These are phyloP conservation scores for Ophiostoma himal-ulmi DNA, from an alignment of 2,329 filamentous ascomycete species.

Conservation along the genomic window DNA sequence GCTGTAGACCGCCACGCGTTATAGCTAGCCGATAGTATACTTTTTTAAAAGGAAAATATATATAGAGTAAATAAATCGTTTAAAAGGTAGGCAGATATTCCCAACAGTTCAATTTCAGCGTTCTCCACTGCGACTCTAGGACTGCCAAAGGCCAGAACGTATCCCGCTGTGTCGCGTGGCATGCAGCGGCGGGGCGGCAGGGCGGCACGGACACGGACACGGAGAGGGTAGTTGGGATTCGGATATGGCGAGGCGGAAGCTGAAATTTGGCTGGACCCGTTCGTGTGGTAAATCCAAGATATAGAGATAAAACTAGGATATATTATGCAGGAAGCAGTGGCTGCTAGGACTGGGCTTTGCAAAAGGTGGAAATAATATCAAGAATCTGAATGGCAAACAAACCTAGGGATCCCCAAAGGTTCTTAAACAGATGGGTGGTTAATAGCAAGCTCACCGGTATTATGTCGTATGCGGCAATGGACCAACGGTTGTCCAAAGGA, in stretches of 20 bases:
- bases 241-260: neutral
- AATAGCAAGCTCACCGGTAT: neutral
- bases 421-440: neutral
- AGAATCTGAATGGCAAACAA: neutral
- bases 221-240: neutral
- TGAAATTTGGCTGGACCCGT: neutral
- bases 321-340: neutral
- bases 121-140: neutral
- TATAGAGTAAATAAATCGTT: neutral
- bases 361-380: neutral
- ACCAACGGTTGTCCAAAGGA: neutral
- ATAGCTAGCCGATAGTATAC: neutral
- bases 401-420: neutral
- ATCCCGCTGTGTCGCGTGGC: neutral
- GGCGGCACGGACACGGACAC: neutral
- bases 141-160: neutral
- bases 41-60: neutral
- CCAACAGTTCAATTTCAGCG: neutral
- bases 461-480: neutral
- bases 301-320: neutral
- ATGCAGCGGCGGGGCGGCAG: neutral
- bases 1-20: neutral
- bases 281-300: neutral
- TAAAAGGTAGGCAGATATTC: neutral
- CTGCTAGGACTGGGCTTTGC: neutral